Evolutionary conservation across 768 basidiomycete genomes (phyloP).

Genomic region (Pulveroboletus ravenelii): DNA sequence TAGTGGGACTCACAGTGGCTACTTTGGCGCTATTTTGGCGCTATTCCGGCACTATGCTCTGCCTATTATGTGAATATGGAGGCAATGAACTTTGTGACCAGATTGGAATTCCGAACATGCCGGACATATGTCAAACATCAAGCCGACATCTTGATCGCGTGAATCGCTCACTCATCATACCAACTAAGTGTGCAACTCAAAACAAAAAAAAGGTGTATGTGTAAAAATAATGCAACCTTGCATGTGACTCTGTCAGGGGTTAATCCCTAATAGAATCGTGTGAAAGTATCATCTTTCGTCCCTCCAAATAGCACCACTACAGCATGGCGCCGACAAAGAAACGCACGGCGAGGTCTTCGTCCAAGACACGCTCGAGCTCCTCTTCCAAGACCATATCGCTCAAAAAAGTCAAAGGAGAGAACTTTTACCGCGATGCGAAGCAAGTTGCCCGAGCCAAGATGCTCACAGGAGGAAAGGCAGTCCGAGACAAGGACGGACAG

Average conservation of each 20-base stretch:
- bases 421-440: constrained; percentile 98
- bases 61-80: no score
- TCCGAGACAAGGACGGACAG: constrained; percentile 88
- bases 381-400: constrained; percentile 53
- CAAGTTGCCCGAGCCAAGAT: constrained; percentile 80
- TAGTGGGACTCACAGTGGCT: no score
- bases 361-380: constrained; percentile 34
- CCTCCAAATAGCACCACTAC: neutral
- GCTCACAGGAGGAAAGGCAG: constrained; percentile 87
- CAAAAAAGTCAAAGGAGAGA: constrained; percentile 85
- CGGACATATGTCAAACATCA: no score
- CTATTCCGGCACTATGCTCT: no score
- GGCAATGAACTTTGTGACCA: no score
- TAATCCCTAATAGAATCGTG: constrained; percentile 1
- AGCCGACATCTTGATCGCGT: no score
- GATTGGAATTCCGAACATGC: no score
- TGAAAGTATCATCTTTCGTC: constrained; percentile 2
- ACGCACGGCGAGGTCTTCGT: constrained; percentile 19
- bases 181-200: no score
- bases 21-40: no score
- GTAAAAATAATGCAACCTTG: no score
- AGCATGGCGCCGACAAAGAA: constrained; percentile 32
- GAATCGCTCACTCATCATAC: no score
- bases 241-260: neutral
- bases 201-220: no score